Evolutionary conservation across 306 rosid genomes (phyloP).

Genomic region (Rubus idaeus): DNA sequence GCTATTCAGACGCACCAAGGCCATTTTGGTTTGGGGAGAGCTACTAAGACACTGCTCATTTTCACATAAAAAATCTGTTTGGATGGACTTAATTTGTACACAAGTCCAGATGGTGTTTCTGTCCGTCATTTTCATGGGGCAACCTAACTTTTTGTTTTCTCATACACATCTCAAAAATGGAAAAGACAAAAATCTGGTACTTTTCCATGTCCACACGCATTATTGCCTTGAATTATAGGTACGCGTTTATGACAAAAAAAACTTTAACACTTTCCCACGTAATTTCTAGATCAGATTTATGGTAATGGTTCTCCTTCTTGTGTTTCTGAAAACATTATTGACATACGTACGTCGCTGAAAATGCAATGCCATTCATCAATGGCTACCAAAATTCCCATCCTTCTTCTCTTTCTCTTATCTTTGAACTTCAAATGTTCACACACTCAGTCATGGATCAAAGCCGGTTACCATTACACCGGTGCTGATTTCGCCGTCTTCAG

Average conservation of each 20-base stretch:
- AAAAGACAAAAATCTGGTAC: no score
- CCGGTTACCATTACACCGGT: conserved; percentile 14
- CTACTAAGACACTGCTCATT: no score
- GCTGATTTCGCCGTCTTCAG: conserved; percentile 8
- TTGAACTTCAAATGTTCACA: conserved; percentile 11
- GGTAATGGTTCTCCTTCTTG: neutral
- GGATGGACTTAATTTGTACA: no score
- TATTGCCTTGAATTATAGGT: neutral
- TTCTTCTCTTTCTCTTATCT: neutral
- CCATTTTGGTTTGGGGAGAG: no score
- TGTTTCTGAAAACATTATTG: neutral
- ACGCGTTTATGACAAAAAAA: neutral
- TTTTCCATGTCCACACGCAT: neutral
- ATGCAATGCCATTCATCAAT: conserved; percentile 13
- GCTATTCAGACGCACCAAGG: no score
- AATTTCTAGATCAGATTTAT: neutral
- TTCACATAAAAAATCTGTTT: no score
- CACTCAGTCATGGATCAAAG: conserved; percentile 22
- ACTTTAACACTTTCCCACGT: neutral
- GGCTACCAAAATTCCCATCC: conserved; percentile 21
- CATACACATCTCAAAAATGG: no score
- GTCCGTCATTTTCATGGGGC: no score
- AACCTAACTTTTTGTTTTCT: no score
- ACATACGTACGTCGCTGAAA: no score
- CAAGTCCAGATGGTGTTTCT: no score